Evolutionary conservation across 805 yeast species (phyloP), one percentile per base, ranked within the genome.

Genomic region (Schwanniomyces vanrijiae): DNA sequence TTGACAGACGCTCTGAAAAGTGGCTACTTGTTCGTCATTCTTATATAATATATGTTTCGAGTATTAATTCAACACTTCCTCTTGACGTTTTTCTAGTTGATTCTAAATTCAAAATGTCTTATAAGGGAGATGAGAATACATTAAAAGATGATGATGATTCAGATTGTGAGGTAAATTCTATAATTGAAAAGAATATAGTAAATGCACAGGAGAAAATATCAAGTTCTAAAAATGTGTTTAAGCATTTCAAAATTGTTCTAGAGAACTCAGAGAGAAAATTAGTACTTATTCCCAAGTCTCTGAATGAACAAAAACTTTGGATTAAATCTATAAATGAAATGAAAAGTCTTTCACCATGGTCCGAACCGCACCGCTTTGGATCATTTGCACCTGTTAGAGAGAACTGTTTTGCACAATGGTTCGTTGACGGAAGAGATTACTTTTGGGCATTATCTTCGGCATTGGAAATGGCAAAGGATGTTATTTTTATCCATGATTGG

Each of bases 361-460:
- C 90, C 0, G 76, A 80, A 48, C 68, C 68, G 4, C 80, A 94
- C 52, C 73, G 99, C 50, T 95, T 95, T 67, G 83, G 75, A 5
- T 88, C 96, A 44, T 95, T 88, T 78, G 97, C 98, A 0, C 99
- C 99, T 0, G 82, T 92, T 0, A 73, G 99, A 54, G 66, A 82
- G 19, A 82, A 90, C 54, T 88, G 89, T 48, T 88, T 81, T 69
- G 96, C 97, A 10, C 97, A 94, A 63, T 92, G 96, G 94, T 84
- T 94, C 70, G 98, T 94, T 3, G 99, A 94, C 67, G 96, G 87
- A 3, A 77, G 99, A 59, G 99, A 94, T 65, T 88, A 94, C 64
- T 86, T 90, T 71, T 94, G 98, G 97, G 95, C 97, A 1, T 83
- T 90, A 2, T 87, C 96, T 25, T 83, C 90, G 9, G 99, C 98